Percentiles rank a stretch among this genome's conserved stretches.
phyloP scores from a whole-genome alignment of 495 filamentous ascomycete genomes.

The Cercophora samala region DNA sequence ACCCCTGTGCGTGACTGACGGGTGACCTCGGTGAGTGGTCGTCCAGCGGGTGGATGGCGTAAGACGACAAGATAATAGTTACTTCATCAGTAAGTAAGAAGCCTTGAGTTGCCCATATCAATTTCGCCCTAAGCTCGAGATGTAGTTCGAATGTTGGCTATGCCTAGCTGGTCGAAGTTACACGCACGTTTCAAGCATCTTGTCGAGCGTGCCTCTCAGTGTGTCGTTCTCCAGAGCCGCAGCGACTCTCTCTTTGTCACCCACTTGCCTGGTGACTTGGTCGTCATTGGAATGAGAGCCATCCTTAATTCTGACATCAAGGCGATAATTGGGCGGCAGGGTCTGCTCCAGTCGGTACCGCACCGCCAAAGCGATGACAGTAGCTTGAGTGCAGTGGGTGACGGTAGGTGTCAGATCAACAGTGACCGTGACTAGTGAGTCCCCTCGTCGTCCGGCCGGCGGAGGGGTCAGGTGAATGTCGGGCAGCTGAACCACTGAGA shows the following conservation, averaged over 20 bases:
- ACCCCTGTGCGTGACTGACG: neutral
- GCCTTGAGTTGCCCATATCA: neutral
- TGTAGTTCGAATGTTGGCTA: too few relatives aligned
- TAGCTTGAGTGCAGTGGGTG: constrained; percentile 93
- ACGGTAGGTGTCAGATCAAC: constrained; percentile 93
- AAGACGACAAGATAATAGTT: neutral
- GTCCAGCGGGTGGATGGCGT: neutral
- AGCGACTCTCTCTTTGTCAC: constrained; percentile 93
- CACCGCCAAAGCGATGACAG: constrained; percentile 92
- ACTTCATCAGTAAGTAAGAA: neutral
- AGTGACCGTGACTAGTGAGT: constrained; percentile 50
- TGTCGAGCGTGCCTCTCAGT: constrained; percentile 78
- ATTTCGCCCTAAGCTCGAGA: too few relatives aligned
- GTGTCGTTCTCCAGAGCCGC: constrained; percentile 93
- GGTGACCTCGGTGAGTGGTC: neutral
- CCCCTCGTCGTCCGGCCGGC: constrained; percentile 48
- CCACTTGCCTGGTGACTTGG: constrained; percentile 92
- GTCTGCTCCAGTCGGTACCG: constrained; percentile 86
- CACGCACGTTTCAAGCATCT: constrained; percentile 84
- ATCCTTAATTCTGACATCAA: constrained; percentile 92
- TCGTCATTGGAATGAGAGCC: constrained; percentile 93
- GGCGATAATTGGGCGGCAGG: constrained; percentile 84
- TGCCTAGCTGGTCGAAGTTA: constrained; percentile 16
- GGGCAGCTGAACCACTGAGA: constrained; percentile 89
- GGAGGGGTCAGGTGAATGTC: constrained; percentile 78